These are phyloP conservation scores for Tricholoma sp. DNA, from an alignment of 768 basidiomycete species.

Conservation along the genomic window DNA sequence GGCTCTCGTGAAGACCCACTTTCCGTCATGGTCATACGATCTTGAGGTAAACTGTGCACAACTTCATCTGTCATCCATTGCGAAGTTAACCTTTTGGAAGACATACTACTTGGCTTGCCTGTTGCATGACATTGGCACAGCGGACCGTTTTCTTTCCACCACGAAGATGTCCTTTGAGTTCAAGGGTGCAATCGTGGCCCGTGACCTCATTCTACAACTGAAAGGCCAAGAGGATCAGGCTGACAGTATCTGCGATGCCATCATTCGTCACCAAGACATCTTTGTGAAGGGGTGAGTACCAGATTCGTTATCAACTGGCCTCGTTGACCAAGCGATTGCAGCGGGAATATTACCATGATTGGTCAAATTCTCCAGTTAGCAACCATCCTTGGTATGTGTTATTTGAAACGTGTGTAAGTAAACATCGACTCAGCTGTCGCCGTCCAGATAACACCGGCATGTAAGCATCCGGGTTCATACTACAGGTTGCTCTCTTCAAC, in stretches of 20 bases:
- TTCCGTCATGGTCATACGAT: constrained; percentile 42
- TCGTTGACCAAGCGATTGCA: constrained; percentile 9
- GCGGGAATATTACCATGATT: constrained; percentile 46
- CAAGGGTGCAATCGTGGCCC: constrained; percentile 48
- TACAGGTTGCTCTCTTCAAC: constrained; percentile 1
- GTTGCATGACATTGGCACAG: constrained; percentile 49
- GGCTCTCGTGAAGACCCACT: constrained; percentile 41
- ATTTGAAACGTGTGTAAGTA: neutral
- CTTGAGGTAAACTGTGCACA: constrained; percentile 16
- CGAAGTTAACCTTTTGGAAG: constrained; percentile 16
- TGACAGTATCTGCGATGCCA: constrained; percentile 47
- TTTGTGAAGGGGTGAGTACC: constrained; percentile 38
- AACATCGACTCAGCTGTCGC: constrained; percentile 2
- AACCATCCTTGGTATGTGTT: constrained; percentile 37
- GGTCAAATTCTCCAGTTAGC: constrained; percentile 47
- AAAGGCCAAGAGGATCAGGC: constrained; percentile 45
- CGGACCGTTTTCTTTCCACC: constrained; percentile 40
- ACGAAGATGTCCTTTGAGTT: constrained; percentile 55
- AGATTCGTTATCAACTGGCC: neutral
- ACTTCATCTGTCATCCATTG: neutral
- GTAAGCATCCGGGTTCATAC: constrained; percentile 21
- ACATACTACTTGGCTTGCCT: constrained; percentile 48
- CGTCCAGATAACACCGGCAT: constrained; percentile 38
- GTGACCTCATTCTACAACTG: constrained; percentile 38
- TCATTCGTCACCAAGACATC: constrained; percentile 43